A percentile compares a stretch with the other conserved stretches of the same genome.
These are phyloP conservation scores for Cucumis sativus DNA, from an alignment of 306 rosid genomes.

Conservation along the genomic window DNA sequence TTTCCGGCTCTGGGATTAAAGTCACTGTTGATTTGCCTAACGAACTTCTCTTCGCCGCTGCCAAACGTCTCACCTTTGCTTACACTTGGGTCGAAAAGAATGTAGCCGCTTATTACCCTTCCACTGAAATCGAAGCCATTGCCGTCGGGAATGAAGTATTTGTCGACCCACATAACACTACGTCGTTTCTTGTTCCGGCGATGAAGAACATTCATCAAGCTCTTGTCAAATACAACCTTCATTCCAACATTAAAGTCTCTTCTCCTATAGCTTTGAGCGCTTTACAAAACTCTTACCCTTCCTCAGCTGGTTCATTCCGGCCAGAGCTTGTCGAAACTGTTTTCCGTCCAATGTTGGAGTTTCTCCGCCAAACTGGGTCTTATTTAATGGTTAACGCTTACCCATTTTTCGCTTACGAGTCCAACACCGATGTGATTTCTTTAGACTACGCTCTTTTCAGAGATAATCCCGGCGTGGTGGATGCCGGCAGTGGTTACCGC, in stretches of 20 bases:
- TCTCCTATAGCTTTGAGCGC: constrained; percentile 90
- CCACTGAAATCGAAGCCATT: constrained; percentile 80
- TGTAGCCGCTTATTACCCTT: constrained; percentile 59
- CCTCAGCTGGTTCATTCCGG: constrained; percentile 83
- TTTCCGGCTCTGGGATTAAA: constrained; percentile 57
- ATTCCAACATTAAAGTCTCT: constrained; percentile 54
- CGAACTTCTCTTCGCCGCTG: constrained; percentile 56
- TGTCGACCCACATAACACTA: constrained; percentile 59
- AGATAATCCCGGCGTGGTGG: constrained; percentile 64
- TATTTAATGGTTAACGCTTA: constrained; percentile 87
- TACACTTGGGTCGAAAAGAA: constrained; percentile 60
- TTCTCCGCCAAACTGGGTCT: constrained; percentile 70
- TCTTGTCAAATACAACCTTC: constrained; percentile 38
- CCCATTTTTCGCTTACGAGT: constrained; percentile 90
- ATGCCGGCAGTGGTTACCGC: constrained; percentile 66
- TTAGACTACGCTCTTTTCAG: constrained; percentile 75
- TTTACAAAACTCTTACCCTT: constrained; percentile 68
- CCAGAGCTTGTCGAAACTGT: constrained; percentile 54
- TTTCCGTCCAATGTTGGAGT: constrained; percentile 60
- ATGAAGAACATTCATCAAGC: constrained; percentile 81
- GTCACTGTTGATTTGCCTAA: constrained; percentile 95
- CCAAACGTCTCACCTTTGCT: constrained; percentile 52
- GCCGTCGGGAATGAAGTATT: constrained; percentile 96
- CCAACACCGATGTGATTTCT: constrained; percentile 74
- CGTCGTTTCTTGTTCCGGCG: constrained; percentile 70